Evolutionary conservation across 2,329 filamentous ascomycete species (phyloP).

Genomic region (Exutisphaerella laricina): DNA sequence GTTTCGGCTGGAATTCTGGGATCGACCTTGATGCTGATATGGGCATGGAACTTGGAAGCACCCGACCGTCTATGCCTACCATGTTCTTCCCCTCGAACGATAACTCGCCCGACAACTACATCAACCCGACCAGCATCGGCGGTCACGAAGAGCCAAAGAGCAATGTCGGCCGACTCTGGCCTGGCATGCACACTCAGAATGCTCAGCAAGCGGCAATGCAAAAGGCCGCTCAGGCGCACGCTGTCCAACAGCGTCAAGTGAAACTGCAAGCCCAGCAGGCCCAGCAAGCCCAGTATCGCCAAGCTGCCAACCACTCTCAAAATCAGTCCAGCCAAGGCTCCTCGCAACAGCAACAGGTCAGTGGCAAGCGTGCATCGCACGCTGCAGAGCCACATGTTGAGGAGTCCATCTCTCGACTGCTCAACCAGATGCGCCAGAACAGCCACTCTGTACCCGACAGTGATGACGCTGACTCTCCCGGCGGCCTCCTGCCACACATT

Average conservation of each 20-base stretch:
- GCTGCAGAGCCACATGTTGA: conserved; percentile 53
- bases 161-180: conserved; percentile 69
- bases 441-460: conserved; percentile 47
- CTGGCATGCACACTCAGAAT: conserved; percentile 87
- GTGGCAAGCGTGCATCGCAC: conserved; percentile 42
- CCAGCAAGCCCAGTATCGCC: conserved; percentile 36
- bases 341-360: conserved; percentile 31
- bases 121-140: conserved; percentile 69
- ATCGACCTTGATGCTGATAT: conserved; percentile 55
- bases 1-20: conserved; percentile 53
- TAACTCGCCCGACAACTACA: conserved; percentile 47
- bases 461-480: conserved; percentile 44
- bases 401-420: conserved; percentile 86
- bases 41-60: conserved; percentile 54
- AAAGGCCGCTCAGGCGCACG: conserved; percentile 39
- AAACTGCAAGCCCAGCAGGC: conserved; percentile 36
- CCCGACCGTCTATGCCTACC: conserved; percentile 43
- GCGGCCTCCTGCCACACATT: conserved; percentile 57
- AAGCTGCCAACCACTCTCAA: conserved; percentile 23
- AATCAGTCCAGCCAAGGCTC: conserved; percentile 27
- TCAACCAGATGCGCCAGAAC: conserved; percentile 82
- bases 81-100: conserved; percentile 57
- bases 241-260: conserved; percentile 48
- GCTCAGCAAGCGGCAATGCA: conserved; percentile 60
- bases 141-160: conserved; percentile 54